Evolutionary conservation across 139 green algal species (phyloP).

Genomic region (Eudorina sp.): DNA sequence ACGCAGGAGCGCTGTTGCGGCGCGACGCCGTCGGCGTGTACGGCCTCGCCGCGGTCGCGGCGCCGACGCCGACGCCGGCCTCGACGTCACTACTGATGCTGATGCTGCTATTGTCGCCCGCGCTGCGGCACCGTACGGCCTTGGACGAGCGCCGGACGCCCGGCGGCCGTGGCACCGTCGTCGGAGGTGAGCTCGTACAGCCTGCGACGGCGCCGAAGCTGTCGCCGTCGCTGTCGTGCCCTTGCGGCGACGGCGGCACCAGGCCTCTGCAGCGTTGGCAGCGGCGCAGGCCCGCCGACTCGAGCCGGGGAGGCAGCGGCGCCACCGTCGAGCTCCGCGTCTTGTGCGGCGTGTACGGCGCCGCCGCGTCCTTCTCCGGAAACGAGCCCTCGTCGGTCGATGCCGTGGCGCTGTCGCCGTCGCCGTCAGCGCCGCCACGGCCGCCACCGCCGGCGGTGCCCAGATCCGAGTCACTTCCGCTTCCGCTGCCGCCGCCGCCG

Average conservation of each 20-base stretch:
- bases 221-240: background rate
- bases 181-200: background rate
- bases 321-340: background rate
- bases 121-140: background rate
- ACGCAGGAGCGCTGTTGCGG: background rate
- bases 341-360: background rate
- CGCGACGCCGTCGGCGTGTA: background rate
- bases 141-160: background rate
- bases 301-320: background rate
- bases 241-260: background rate
- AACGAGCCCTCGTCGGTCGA: background rate
- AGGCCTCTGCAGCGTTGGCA: background rate
- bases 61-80: too few species aligned
- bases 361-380: background rate
- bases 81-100: background rate
- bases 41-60: background rate
- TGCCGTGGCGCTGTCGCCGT: background rate
- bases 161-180: background rate
- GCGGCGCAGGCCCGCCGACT: background rate
- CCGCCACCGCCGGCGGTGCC: background rate
- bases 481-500: background rate
- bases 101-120: too few species aligned
- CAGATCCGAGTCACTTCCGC: background rate
- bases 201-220: background rate
- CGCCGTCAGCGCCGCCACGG: background rate